Evolutionary conservation across 2,329 filamentous ascomycete species (phyloP).

Genomic region (Cladophialophora yegresii): DNA sequence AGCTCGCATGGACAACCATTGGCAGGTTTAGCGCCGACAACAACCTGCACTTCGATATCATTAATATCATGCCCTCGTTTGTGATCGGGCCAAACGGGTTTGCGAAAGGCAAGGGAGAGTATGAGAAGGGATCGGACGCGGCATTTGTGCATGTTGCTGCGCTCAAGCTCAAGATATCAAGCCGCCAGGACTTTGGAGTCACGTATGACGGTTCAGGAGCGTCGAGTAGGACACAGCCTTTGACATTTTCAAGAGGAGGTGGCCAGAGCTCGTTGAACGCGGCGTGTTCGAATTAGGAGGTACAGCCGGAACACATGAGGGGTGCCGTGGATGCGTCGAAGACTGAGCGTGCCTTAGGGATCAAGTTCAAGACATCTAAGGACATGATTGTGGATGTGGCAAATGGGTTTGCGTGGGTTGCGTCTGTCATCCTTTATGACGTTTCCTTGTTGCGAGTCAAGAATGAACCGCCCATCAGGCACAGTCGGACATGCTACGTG

Average conservation of each 20-base stretch:
- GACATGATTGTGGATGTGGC: slow-evolving; percentile 8
- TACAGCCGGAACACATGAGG: background rate
- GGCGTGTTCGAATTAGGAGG: slow-evolving; percentile 3
- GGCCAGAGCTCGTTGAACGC: slow-evolving; percentile 14
- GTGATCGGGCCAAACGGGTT: slow-evolving; percentile 34
- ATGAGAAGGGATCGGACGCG: slow-evolving; percentile 34
- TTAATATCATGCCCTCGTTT: slow-evolving; percentile 12
- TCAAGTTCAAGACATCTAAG: slow-evolving; percentile 8
- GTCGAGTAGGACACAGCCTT: slow-evolving; percentile 44
- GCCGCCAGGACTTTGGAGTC: slow-evolving; percentile 5
- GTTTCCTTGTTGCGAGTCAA: background rate
- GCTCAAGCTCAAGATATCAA: slow-evolving; percentile 24
- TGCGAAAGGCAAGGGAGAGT: slow-evolving; percentile 22
- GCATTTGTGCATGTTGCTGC: slow-evolving; percentile 38
- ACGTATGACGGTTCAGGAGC: background rate
- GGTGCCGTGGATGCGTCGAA: background rate
- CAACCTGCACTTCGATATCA: slow-evolving; percentile 11
- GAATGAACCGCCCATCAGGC: background rate
- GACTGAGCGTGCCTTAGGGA: slow-evolving; percentile 9
- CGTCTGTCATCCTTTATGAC: background rate
- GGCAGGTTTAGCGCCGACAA: slow-evolving; percentile 2
- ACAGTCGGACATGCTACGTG: background rate
- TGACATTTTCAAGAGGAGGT: slow-evolving; percentile 9
- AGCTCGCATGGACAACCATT: background rate
- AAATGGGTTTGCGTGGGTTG: background rate